Evolutionary conservation across 192 early-diverging fungal genomes (phyloP), one percentile per base, ranked within the genome.

Genomic region (Coemansia sp.): DNA sequence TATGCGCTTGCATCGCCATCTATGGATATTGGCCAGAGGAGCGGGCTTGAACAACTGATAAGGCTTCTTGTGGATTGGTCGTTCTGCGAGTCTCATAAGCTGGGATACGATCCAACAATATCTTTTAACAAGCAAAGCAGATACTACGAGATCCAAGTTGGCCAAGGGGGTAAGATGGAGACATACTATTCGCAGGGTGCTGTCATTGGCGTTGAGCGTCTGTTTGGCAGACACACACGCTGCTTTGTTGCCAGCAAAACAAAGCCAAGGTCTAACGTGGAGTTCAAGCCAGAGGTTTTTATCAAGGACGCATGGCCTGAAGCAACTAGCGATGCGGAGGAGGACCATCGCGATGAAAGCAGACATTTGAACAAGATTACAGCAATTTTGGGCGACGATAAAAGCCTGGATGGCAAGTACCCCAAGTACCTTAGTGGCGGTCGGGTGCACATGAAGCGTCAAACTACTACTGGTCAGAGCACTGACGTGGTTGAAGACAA

Each of bases 171-270:
- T 32, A 32, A 32, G 32, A 32, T 32, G 32, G 1, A 0, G 1
- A 43, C 16, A 8, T 61, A 67, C 41, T 67, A 67, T 13, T 46
- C 46, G 4, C 9, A 18, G 0, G 39, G 47, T 0, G 5, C 10
- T 10, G 12, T 41, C 0, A n/a, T 61, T 40, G 37, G 18, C 0
- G 41, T 57, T 37, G 66, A 61, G 10, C 58, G 47, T 36, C 18
- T 61, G 13, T 72, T 72, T 58, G 71, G 71, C 21, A 51, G 60
- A 0, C 60, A 66, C 54, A 67, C 61, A 15, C 71, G 71, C 0
- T 48, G 71, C 6, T 73, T 73, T 18, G n/a, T 32, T 8, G 65
- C 71, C 7, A 45, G 21, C 41, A 6, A 32, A 1, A 47, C 19
- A 9, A 45, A 45, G 10, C 55, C 65, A n/a, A 26, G 0, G 4